Percentiles rank a stretch among this genome's conserved stretches.
These are phyloP conservation scores for Lodderomyces margitis DNA, from an alignment of 1,139 yeast species.

Conservation along the genomic window DNA sequence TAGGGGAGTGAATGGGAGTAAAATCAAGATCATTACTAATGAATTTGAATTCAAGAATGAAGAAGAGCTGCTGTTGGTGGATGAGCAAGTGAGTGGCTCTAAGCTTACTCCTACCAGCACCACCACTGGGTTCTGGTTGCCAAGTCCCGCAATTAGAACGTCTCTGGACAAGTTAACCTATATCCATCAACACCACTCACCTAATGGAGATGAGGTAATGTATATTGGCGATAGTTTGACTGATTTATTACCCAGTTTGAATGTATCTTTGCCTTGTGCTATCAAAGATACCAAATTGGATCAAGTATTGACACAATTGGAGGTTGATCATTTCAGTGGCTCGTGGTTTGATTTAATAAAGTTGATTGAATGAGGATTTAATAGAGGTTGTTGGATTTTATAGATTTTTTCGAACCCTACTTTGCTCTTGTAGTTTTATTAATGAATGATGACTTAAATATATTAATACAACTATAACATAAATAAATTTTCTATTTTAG, in stretches of 20 bases:
- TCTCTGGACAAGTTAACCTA: slow-evolving; percentile 52
- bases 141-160: slow-evolving; percentile 38
- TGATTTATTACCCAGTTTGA: slow-evolving; percentile 54
- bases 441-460: too few species aligned
- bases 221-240: slow-evolving; percentile 71
- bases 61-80: too few species aligned
- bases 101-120: too few species aligned
- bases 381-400: too few species aligned
- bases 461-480: slow-evolving; percentile 2
- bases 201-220: slow-evolving; percentile 18
- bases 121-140: slow-evolving; percentile 37
- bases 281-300: slow-evolving; percentile 29
- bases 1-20: neutral
- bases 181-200: slow-evolving; percentile 19
- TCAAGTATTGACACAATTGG: slow-evolving; percentile 5
- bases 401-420: too few species aligned
- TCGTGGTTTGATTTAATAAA: slow-evolving; percentile 14
- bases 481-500: neutral
- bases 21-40: slow-evolving; percentile 37
- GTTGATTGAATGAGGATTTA: slow-evolving; percentile 4
- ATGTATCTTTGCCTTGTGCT: slow-evolving; percentile 50
- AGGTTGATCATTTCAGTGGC: slow-evolving; percentile 9
- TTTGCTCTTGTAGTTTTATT: too few species aligned
- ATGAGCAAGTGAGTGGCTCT: too few species aligned
- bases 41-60: slow-evolving; percentile 43